Conservation (phyloP, 1,139 yeast species). For the Chernovozyma aurita region DNA sequence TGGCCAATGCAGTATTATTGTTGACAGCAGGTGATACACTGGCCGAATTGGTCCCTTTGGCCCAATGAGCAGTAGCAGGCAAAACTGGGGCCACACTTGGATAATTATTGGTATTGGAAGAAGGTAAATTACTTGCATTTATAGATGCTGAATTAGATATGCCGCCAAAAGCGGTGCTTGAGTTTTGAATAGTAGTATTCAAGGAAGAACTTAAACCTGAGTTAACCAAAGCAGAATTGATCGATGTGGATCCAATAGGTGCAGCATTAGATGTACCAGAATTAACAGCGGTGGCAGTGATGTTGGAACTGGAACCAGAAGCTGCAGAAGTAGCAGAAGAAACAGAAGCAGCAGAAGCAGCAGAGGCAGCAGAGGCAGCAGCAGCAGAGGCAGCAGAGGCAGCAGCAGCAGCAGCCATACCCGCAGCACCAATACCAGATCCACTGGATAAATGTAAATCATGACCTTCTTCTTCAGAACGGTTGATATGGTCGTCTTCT, state of each 20-base stretch:
- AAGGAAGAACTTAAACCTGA: neutral
- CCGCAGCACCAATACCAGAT: slow-evolving; percentile 17
- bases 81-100: slow-evolving; percentile 30
- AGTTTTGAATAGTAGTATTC: neutral
- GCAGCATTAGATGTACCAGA: slow-evolving; percentile 1
- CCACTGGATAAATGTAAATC: slow-evolving; percentile 4
- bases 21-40: slow-evolving; percentile 34
- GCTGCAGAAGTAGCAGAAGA: neutral
- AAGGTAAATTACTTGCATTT: neutral
- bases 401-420: slow-evolving; percentile 18
- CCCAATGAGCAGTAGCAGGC: slow-evolving; percentile 62
- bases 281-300: neutral
- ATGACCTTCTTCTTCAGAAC: slow-evolving; percentile 13
- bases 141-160: slow-evolving; percentile 1
- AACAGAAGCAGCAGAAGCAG: slow-evolving; percentile 3
- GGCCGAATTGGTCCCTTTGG: slow-evolving; percentile 28
- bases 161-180: slow-evolving; percentile 5
- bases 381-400: slow-evolving; percentile 15
- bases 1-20: slow-evolving; percentile 37
- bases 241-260: too few relatives aligned
- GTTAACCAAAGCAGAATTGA: too few relatives aligned
- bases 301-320: too few relatives aligned
- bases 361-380: slow-evolving; percentile 12
- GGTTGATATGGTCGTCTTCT: slow-evolving; percentile 8
- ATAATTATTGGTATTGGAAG: slow-evolving; percentile 2